Base-by-base conservation (phyloP, 2,329 filamentous ascomycete species). In the Colletotrichum filicis region DNA sequence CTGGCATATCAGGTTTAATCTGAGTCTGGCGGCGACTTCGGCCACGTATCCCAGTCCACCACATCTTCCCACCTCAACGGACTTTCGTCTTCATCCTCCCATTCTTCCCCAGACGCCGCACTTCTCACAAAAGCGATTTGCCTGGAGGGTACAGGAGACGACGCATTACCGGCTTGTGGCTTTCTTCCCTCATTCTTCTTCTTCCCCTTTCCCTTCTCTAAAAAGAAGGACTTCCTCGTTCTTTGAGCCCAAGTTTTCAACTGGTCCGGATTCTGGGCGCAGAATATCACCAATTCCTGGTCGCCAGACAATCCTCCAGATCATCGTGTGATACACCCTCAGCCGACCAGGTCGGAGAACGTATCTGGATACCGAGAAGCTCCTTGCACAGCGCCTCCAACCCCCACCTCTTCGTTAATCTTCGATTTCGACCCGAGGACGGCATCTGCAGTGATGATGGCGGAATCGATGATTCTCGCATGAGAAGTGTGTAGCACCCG, bases 401-500 rank as follows among this genome's bases (percentile, higher is more conserved):
- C 11, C 57, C 32, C 57, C 32, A 59, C 24, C 57, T 59, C 30
- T 37, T 59, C 32, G 5, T 32, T n/a, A 22, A 59, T 59, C n/a
- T 37, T 59, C 0, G 32, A 37, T 11, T 24, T 2, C 0, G 9
- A 12, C 26, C 42, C 28, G 22, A 73, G 60, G 6, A 69, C 73
- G 19, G 60, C 80, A 7, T 59, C 57, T 0, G 79, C 79, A 1
- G 83, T 81, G 42, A 88, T 67, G 14, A 87, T 81, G 0, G 77
- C 77, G 1, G 86, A 83, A 67, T 89, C 87, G 6, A 89, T 81
- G 22, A 87, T 78, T 22, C 77, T 79, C 1, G 71, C 57, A 74
- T 88, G 86, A 0, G 81, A 74, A 11, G 88, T 82, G 3, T 83
- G 80, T 14, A 89, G 76, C 1, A 82, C 82, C 7, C 81, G 77